Base-by-base conservation (phyloP, 2,329 filamentous ascomycete genomes). In the Aspergillus eucalypticola region DNA sequence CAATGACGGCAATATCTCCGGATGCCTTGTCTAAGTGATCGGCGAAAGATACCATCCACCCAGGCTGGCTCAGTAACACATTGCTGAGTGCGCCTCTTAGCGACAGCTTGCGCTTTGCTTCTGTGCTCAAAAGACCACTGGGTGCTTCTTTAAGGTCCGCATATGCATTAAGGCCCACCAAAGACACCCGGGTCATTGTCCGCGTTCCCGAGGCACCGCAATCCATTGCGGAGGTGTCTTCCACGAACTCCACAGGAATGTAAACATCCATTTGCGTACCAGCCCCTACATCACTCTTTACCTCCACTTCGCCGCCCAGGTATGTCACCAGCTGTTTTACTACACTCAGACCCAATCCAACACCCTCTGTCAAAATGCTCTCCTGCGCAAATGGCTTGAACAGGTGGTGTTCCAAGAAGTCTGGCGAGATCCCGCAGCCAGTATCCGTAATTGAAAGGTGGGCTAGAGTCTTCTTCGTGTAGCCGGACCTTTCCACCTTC, bases 311-410 rank as follows among this genome's bases (percentile, higher is more conserved):
- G 0, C 87, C 87, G 5, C 81, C 80, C 0, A 89, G 75, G 41
- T 82, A 82, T 15, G 80, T 78, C 2, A 88, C 80, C 2, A 90
- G 83, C 66, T 77, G 65, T 19, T 82, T 79, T 0, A 90, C 87
- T 6, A 90, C 83, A 52, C 82, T 86, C 17, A 90, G 74, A 0
- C 88, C 88, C 0, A 90, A 76, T 0, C 88, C 88, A 0, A 85
- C 84, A 0, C 88, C 88, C 0, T 84, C 81, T 0, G 82, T 77
- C 0, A 90, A 71, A 0, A 76, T 68, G 38, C 87, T 80, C 66
- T 90, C 88, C 63, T 90, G 88, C 0, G 80, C 74, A 61, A 90
- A 90, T 0, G 87, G 84, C 0, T 80, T 81, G 66, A 87, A 90
- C 0, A 89, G 71, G 6, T 81, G 79, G 15, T 84, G 80, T 25